phyloP scores from a whole-genome alignment of 257 asterid species.

The Galeopsis tetrahit region DNA sequence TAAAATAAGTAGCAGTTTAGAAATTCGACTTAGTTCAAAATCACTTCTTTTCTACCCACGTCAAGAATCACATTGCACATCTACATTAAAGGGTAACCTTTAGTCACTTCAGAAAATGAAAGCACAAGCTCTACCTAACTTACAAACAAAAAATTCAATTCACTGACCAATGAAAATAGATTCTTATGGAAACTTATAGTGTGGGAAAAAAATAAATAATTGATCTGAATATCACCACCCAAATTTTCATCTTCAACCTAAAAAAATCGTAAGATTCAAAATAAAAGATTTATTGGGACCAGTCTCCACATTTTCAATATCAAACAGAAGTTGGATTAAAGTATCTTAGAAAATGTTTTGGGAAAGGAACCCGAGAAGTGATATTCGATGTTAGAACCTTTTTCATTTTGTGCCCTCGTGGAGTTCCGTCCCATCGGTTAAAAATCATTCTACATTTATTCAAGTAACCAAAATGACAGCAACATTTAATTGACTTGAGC shows the following conservation, averaged over 20 bases:
- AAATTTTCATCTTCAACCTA: slow-evolving; percentile 58
- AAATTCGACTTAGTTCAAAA: no score
- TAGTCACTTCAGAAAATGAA: no score
- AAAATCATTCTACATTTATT: no score
- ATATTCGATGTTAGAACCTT: slow-evolving; percentile 28
- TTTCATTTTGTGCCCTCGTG: slow-evolving; percentile 42
- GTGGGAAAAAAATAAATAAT: slow-evolving; percentile 9
- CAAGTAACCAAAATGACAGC: neutral
- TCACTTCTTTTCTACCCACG: slow-evolving; percentile 50
- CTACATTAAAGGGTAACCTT: slow-evolving; percentile 69
- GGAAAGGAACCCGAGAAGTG: no score
- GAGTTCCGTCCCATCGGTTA: slow-evolving; percentile 55
- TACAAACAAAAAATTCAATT: no score
- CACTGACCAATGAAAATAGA: no score
- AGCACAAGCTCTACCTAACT: no score
- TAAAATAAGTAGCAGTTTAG: no score
- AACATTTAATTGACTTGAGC: slow-evolving; percentile 18
- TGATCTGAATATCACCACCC: slow-evolving; percentile 70
- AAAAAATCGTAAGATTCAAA: slow-evolving; percentile 66
- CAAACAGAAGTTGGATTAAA: no score
- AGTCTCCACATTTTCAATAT: slow-evolving; percentile 28
- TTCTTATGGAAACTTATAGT: no score
- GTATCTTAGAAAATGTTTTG: no score
- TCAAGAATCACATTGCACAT: slow-evolving; percentile 85
- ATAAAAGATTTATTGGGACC: no score